Conservation (phyloP, 2,329 filamentous ascomycete species). For the Proliferodiscus dingleyae region DNA sequence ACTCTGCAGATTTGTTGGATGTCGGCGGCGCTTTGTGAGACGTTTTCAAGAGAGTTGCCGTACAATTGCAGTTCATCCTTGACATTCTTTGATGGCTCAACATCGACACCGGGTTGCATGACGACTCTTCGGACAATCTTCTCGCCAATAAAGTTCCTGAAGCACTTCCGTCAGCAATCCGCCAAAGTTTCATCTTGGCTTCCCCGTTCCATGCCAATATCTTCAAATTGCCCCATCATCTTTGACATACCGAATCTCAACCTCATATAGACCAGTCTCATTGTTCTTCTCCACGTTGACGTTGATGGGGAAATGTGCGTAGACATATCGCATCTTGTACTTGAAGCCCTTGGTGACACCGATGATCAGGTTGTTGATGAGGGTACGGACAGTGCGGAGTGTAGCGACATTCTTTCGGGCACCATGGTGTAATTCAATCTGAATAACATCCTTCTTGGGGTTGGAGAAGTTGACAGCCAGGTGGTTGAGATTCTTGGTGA, state of each 20-base stretch:
- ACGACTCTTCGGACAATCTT: constrained; percentile 93
- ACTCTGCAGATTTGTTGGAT: constrained; percentile 99
- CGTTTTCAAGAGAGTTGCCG: constrained; percentile 94
- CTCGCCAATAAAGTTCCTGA: constrained; percentile 96
- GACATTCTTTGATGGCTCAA: constrained; percentile 82
- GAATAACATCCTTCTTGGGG: constrained; percentile 80
- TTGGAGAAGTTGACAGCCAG: constrained; percentile 92
- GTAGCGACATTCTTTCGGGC: constrained; percentile 96
- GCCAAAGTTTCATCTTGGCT: constrained; percentile 1
- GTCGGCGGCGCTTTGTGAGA: constrained; percentile 97
- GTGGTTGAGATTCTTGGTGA: constrained; percentile 94
- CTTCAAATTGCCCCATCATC: constrained; percentile 1
- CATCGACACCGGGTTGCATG: constrained; percentile 87
- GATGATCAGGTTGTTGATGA: constrained; percentile 98
- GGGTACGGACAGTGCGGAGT: constrained; percentile 93
- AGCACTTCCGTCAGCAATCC: constrained; percentile 31
- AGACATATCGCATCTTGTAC: constrained; percentile 99
- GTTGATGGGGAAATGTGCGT: constrained; percentile 99
- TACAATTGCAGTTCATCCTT: constrained; percentile 95
- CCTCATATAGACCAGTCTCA: constrained; percentile 81
- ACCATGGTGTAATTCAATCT: constrained; percentile 98
- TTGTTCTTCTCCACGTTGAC: constrained; percentile 97
- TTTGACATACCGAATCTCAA: constrained; percentile 89
- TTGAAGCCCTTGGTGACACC: constrained; percentile 99
- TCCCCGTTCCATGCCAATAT: neutral